Evolutionary conservation across 768 basidiomycete species (phyloP).

Genomic region (Tylopilus vinaceipallidus): DNA sequence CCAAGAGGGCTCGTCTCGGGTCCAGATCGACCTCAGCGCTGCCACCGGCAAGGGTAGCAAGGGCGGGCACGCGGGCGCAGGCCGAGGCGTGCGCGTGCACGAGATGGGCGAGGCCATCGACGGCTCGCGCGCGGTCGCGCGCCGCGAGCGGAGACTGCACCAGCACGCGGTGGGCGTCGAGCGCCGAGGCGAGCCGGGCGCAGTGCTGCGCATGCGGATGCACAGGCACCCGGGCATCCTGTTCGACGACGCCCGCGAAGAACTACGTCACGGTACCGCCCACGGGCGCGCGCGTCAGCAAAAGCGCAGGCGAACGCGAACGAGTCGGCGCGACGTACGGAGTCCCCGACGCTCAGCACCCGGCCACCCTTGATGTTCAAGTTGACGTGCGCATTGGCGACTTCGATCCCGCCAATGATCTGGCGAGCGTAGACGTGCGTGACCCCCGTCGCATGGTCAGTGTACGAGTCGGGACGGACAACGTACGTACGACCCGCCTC

Average conservation of each 20-base stretch:
- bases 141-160: constrained; percentile 23
- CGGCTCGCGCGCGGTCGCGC: constrained; percentile 8
- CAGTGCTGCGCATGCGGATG: constrained; percentile 57
- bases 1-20: constrained; percentile 58
- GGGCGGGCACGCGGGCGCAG: constrained; percentile 45
- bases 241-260: constrained; percentile 53
- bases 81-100: constrained; percentile 52
- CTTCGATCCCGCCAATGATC: constrained; percentile 80
- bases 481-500: constrained; percentile 43
- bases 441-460: constrained; percentile 80
- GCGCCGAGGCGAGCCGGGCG: constrained; percentile 37
- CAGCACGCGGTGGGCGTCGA: constrained; percentile 25
- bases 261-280: constrained; percentile 47
- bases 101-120: constrained; percentile 29
- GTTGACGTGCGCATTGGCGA: constrained; percentile 89
- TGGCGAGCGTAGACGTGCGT: constrained; percentile 89
- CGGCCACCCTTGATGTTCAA: constrained; percentile 84
- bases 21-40: constrained; percentile 31
- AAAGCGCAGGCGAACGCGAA: constrained; percentile 28
- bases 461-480: constrained; percentile 83
- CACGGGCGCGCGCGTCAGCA: background rate
- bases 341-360: constrained; percentile 87
- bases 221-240: constrained; percentile 29
- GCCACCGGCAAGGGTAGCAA: constrained; percentile 22
- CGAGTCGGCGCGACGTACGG: constrained; percentile 48